Conservation (phyloP, 148 eudicot species). For the Cornus kousa region DNA sequence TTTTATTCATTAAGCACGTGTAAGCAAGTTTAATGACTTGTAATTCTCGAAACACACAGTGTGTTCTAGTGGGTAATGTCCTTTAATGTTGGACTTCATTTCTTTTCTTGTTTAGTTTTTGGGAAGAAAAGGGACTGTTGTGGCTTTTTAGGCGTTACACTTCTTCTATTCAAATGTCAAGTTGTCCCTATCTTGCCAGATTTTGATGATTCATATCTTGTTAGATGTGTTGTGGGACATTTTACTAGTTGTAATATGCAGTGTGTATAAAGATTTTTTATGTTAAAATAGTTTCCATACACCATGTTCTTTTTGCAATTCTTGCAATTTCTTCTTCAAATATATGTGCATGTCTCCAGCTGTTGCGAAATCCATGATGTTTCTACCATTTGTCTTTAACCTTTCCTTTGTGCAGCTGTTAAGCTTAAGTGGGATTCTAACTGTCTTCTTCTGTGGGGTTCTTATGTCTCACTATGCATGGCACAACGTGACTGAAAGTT, state of each 20-base stretch:
- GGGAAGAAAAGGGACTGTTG: not conserved
- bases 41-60: not conserved
- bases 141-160: not conserved
- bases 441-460: slow-evolving; percentile 90
- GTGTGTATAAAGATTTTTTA: not conserved
- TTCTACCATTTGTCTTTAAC: not conserved
- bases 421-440: slow-evolving; percentile 79
- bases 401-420: slow-evolving; percentile 47
- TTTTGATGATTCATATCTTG: not conserved
- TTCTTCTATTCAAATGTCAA: not conserved
- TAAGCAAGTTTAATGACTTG: not conserved
- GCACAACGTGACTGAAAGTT: slow-evolving; percentile 84
- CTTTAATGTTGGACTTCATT: no score
- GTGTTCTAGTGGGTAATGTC: no score
- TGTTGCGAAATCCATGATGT: not conserved
- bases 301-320: not conserved
- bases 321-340: not conserved
- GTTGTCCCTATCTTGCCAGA: not conserved
- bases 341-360: not conserved
- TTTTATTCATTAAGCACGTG: not conserved
- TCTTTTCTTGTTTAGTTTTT: no score
- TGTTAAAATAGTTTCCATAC: not conserved
- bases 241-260: not conserved
- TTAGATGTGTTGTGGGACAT: not conserved
- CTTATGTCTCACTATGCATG: slow-evolving; percentile 97